Evolutionary conservation across 2,329 filamentous ascomycete species (phyloP).

Genomic region (Aphanoascus verrucosus): DNA sequence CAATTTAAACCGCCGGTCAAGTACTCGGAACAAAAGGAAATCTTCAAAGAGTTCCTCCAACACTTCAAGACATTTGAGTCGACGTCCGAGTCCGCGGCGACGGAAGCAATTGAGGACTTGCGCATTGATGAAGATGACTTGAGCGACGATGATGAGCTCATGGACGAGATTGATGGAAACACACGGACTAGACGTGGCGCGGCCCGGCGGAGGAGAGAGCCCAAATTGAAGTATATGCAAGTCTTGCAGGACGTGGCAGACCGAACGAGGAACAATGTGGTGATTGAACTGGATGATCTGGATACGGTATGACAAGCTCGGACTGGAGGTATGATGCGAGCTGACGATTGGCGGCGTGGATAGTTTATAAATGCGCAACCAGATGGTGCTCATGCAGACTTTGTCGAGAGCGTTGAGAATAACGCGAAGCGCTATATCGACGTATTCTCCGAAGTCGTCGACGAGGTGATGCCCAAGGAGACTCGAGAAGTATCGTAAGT

Average conservation of each 20-base stretch:
- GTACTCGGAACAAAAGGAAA: constrained; percentile 69
- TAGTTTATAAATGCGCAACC: constrained; percentile 66
- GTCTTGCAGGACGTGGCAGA: constrained; percentile 81
- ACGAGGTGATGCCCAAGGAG: constrained; percentile 71
- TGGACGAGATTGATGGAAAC: constrained; percentile 61
- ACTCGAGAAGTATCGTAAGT: constrained; percentile 64
- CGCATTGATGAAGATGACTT: constrained; percentile 78
- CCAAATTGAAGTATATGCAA: constrained; percentile 77
- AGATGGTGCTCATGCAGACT: constrained; percentile 55
- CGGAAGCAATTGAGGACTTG: constrained; percentile 72
- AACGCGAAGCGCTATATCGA: constrained; percentile 97
- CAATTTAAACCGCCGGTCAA: constrained; percentile 69
- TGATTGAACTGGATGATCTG: constrained; percentile 84
- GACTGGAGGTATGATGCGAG: neutral
- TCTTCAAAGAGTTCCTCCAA: constrained; percentile 77
- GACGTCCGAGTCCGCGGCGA: constrained; percentile 54
- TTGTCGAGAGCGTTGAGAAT: constrained; percentile 69
- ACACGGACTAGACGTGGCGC: constrained; percentile 31
- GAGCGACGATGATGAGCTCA: constrained; percentile 85
- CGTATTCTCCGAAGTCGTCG: constrained; percentile 75
- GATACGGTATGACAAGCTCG: constrained; percentile 48
- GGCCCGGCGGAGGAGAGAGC: constrained; percentile 42
- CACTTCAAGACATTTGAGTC: constrained; percentile 71
- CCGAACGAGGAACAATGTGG: constrained; percentile 62
- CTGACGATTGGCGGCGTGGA: neutral